phyloP scores from a whole-genome alignment of 331 rosid species.

The Telfairia occidentalis region DNA sequence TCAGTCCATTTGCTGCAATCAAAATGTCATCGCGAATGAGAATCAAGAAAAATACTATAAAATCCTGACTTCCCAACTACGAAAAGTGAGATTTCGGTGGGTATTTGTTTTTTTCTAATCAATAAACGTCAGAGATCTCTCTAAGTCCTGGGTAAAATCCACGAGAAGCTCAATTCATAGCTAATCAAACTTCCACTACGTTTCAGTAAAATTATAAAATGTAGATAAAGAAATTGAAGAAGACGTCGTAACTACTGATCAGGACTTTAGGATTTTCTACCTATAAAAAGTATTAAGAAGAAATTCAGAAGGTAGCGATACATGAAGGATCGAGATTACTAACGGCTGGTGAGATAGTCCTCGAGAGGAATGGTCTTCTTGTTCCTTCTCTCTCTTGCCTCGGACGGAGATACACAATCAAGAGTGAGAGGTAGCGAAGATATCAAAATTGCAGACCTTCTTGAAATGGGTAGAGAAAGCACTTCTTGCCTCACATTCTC shows the following conservation, averaged over 20 bases:
- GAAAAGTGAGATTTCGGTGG: not conserved
- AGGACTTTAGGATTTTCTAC: not conserved
- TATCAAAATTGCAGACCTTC: slow-evolving; percentile 62
- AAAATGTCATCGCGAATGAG: slow-evolving; percentile 10
- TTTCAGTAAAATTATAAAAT: not conserved
- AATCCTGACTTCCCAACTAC: not conserved
- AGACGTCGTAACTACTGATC: not conserved
- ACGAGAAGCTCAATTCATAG: not conserved
- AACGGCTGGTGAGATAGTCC: slow-evolving; percentile 48
- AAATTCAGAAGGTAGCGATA: not conserved
- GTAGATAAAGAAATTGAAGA: not conserved
- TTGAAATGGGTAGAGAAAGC: slow-evolving; percentile 22
- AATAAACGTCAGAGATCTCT: not conserved
- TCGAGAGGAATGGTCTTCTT: slow-evolving; percentile 53
- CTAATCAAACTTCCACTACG: not conserved
- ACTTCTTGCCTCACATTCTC: not conserved
- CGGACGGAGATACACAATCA: slow-evolving; percentile 23
- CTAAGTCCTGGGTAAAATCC: not conserved
- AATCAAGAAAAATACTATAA: not conserved
- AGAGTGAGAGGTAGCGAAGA: slow-evolving; percentile 39
- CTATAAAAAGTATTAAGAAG: not conserved
- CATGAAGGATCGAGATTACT: not conserved
- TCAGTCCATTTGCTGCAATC: slow-evolving; percentile 62
- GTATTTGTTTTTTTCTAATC: not conserved
- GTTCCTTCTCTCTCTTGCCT: slow-evolving; percentile 70